Evolutionary conservation across 2,329 filamentous ascomycete genomes (phyloP), one percentile per base, ranked within the genome.

Genomic region (Aspergillus piperis): DNA sequence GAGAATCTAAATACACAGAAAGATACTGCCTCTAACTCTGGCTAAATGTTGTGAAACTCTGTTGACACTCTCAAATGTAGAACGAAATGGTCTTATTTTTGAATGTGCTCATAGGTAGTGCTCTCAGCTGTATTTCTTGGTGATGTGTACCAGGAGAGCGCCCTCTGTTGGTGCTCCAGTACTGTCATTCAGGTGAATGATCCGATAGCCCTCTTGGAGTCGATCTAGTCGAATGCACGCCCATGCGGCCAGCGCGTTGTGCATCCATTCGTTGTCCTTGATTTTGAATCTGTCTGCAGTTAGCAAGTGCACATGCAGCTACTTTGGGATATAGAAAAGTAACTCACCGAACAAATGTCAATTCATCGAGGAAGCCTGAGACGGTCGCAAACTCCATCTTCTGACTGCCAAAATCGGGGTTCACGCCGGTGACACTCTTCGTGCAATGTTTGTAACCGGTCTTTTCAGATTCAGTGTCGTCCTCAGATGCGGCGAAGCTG

Each of bases 191-290:
- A 98, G 78, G 68, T 88, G 89, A 58, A 98, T 81, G 66, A 96
- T 87, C 10, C 92, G 83, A 67, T 90, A 90, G 0, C 95, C 94
- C 36, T 84, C 79, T 62, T 86, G 86, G 61, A 97, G 75, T 7
- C 92, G 84, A 76, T 97, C 92, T 21, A 98, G 84, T 41, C 92
- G 84, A 67, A 96, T 88, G 71, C 92, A 96, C 1, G 90, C 88
- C 95, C 95, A 98, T 2, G 90, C 92, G 10, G 92, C 89, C 59
- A 96, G 76, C 61, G 89, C 85, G 70, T 98, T 92, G 63, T 84
- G 84, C 3, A 88, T 87, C 66, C 93, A 85, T 75, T 94, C 90
- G 67, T 96, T 90, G 73, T 98, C 91, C 75, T 92, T 90, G 66
- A 98, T 83, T 68, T 96, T 92, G 81, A 98, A 91, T 66, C 86